Evolutionary conservation across 352 stramenopile genomes (phyloP).

Genomic region (Pythium guiyangense): DNA sequence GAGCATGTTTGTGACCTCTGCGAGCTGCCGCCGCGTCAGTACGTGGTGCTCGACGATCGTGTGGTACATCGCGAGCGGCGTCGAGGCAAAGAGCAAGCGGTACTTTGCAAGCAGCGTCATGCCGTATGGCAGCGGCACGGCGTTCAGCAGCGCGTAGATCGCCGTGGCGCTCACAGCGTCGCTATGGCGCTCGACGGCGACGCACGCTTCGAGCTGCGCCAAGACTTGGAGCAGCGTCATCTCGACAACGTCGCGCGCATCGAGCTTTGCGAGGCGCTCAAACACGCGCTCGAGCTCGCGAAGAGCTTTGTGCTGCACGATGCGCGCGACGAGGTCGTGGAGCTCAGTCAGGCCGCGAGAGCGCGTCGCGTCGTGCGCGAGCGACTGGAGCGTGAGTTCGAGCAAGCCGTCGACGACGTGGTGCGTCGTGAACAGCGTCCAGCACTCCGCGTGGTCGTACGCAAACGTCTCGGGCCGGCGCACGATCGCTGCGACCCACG

Average conservation of each 20-base stretch:
- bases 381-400: conserved; percentile 43
- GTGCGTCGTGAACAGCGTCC: conserved; percentile 51
- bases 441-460: conserved; percentile 52
- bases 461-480: conserved; percentile 34
- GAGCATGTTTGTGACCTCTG: conserved; percentile 66
- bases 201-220: conserved; percentile 35
- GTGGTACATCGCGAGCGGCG: conserved; percentile 70
- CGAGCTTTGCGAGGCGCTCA: conserved; percentile 20
- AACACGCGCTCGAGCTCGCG: conserved; percentile 37
- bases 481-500: conserved; percentile 47
- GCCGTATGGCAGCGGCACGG: conserved; percentile 41
- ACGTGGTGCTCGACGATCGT: conserved; percentile 71
- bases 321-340: conserved; percentile 33
- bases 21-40: conserved; percentile 55
- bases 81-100: conserved; percentile 57
- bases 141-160: conserved; percentile 68
- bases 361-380: conserved; percentile 15
- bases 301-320: conserved; percentile 40
- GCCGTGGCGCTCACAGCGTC: conserved; percentile 52
- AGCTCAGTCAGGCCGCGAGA: conserved; percentile 33
- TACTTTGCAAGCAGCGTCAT: conserved; percentile 55
- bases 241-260: conserved; percentile 18
- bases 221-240: conserved; percentile 47
- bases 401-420: conserved; percentile 38
- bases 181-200: conserved; percentile 27